phyloP scores from a whole-genome alignment of 129 eudicot genomes.

The Helianthus tuberosus region DNA sequence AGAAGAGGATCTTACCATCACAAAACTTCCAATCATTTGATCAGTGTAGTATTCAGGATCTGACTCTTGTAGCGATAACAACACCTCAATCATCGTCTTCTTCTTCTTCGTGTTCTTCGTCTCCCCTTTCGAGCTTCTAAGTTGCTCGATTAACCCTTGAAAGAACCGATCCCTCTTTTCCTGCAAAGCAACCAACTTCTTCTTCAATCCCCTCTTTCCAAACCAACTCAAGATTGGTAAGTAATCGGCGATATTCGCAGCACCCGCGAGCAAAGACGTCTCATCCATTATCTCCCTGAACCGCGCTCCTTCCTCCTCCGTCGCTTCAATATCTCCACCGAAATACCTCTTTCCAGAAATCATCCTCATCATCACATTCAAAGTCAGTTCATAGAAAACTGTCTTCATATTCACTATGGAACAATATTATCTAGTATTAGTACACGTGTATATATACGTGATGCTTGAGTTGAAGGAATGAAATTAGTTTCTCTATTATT shows the following conservation, averaged over 20 bases:
- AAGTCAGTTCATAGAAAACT: conserved; percentile 41
- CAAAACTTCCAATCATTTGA: conserved; percentile 49
- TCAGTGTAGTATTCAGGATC: conserved; percentile 32
- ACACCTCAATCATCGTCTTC: conserved; percentile 50
- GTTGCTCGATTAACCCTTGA: conserved; percentile 50
- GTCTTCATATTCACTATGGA: conserved; percentile 33
- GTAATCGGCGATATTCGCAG: conserved; percentile 48
- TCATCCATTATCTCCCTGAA: conserved; percentile 47
- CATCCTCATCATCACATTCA: conserved; percentile 70
- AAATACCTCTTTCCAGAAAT: conserved; percentile 56
- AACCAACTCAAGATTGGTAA: conserved; percentile 54
- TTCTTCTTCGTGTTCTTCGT: conserved; percentile 24
- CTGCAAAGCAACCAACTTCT: conserved; percentile 28
- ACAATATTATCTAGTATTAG: no score
- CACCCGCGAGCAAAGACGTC: conserved; percentile 18
- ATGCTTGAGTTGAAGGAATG: no score
- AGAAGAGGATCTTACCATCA: conserved; percentile 42
- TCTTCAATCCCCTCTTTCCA: conserved; percentile 30
- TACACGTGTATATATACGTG: no score
- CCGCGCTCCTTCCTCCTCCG: conserved; percentile 38
- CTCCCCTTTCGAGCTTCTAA: conserved; percentile 9
- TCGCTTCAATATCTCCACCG: conserved; percentile 32
- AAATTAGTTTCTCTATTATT: no score
- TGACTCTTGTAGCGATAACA: conserved; percentile 46
- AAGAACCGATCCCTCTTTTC: conserved; percentile 48